Evolutionary conservation across 2,329 filamentous ascomycete species (phyloP), one percentile per base, ranked within the genome.

Genomic region (Anthostomella pinea): DNA sequence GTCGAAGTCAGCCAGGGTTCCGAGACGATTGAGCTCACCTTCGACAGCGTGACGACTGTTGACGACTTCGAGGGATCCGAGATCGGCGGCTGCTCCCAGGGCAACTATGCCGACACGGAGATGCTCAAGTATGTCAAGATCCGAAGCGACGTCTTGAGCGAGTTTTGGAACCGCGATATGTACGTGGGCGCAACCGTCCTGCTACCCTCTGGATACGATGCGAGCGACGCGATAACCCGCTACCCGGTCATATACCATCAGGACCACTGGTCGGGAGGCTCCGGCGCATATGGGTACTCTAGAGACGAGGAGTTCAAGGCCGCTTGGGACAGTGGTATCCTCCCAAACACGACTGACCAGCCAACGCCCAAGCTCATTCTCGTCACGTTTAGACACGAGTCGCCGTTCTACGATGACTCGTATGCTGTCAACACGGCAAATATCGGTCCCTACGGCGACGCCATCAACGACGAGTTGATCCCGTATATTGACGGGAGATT

Each of bases 81-180:
- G 32, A 37, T 39, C 3, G 48, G 48, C 18, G 39, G 37, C 9
- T 51, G 46, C 39, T 40, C 27, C 5, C 48, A 51, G 16, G 48
- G 48, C 22, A 51, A 51, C 24, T 51, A 51, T 11, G 46, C 33
- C 9, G 46, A 51, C 20, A 48, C 38, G 10, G 31, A 38, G 26
- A 35, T 27, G 3, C 33, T 51, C 21, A 51, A 51, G 30, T 42
- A 48, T 22, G 45, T 51, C 10, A 51, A 51, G 40, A 51, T 51
- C 22, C 46, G 29, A 29, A 49, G 46, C 29, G 36, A 41, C 23
- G 42, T 37, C 21, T 37, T 51, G 10, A 46, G 38, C 29, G 15
- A 38, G 18, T 51, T 49, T 34, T 51, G 48, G 48, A 42, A 40
- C 16, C 46, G 48, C 30, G 48, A 52, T 38, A 52, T 51, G 46